Percentiles rank a stretch among this genome's conserved stretches.
phyloP scores from a whole-genome alignment of 2,329 filamentous ascomycete genomes.

The Metarhizium guizhouense region DNA sequence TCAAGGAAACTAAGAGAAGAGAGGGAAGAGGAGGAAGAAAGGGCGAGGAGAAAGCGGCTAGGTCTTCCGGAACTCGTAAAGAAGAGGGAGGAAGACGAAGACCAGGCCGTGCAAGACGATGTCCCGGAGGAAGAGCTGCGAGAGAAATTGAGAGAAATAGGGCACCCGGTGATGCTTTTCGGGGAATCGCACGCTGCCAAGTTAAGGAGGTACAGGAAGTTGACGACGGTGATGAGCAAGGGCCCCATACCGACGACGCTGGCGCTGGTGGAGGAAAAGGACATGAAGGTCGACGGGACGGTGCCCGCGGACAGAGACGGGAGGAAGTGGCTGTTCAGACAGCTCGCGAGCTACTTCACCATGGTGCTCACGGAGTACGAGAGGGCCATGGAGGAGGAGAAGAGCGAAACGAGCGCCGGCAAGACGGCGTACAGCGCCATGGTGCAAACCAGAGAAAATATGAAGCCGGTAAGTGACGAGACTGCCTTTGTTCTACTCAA shows the following conservation, averaged over 20 bases:
- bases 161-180: slow-evolving; percentile 69
- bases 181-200: slow-evolving; percentile 67
- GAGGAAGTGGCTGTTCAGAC: slow-evolving; percentile 67
- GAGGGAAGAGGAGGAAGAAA: slow-evolving; percentile 65
- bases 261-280: slow-evolving; percentile 67
- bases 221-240: slow-evolving; percentile 53
- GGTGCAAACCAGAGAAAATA: slow-evolving; percentile 77
- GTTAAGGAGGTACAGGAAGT: slow-evolving; percentile 60
- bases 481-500: too few species aligned
- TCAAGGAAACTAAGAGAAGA: slow-evolving; percentile 61
- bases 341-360: slow-evolving; percentile 91
- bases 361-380: slow-evolving; percentile 92
- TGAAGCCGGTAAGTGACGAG: slow-evolving; percentile 54
- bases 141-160: slow-evolving; percentile 57
- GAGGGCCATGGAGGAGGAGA: slow-evolving; percentile 59
- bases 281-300: slow-evolving; percentile 71
- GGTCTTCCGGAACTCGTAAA: slow-evolving; percentile 66
- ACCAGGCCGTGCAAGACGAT: slow-evolving; percentile 46
- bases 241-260: slow-evolving; percentile 85
- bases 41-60: slow-evolving; percentile 61
- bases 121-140: slow-evolving; percentile 64
- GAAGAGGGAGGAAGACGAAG: slow-evolving; percentile 27
- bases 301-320: slow-evolving; percentile 56
- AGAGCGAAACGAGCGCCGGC: slow-evolving; percentile 60
- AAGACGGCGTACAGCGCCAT: slow-evolving; percentile 77